These are phyloP conservation scores for Eucalyptus regnans DNA, from an alignment of 345 rosid genomes.

Conservation along the genomic window DNA sequence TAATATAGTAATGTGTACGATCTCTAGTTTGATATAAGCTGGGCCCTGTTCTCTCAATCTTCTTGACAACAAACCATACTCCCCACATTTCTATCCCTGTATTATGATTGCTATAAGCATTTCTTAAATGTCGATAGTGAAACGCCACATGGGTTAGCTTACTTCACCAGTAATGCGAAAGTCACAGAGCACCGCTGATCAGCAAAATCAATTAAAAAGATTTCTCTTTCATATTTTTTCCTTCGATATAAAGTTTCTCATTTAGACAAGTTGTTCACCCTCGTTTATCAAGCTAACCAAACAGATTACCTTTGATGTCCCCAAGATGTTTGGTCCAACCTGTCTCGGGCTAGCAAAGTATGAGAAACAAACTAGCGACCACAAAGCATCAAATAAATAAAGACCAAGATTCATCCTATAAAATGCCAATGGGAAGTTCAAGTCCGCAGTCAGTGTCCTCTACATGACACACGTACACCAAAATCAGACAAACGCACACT, in stretches of 20 bases:
- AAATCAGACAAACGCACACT: background rate
- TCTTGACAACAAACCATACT: background rate
- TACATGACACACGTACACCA: background rate
- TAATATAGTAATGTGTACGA: background rate
- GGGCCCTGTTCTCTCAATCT: background rate
- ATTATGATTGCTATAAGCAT: background rate
- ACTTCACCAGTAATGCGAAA: background rate
- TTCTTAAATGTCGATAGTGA: background rate
- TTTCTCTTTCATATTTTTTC: background rate
- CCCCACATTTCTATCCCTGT: background rate
- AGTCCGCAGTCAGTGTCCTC: background rate
- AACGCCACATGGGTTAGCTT: background rate
- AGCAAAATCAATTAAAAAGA: background rate
- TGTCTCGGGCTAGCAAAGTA: background rate
- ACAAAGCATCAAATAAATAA: background rate
- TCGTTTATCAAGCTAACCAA: background rate
- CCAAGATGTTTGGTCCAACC: background rate
- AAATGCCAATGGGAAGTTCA: background rate
- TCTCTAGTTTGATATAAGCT: background rate
- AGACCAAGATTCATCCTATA: background rate
- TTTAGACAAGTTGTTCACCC: background rate
- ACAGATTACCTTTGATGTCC: background rate
- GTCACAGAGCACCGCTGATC: background rate
- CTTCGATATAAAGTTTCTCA: background rate
- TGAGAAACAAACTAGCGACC: background rate